These are phyloP conservation scores for Leptographium wingfieldii DNA, from an alignment of 2,329 filamentous ascomycete genomes.

Conservation along the genomic window DNA sequence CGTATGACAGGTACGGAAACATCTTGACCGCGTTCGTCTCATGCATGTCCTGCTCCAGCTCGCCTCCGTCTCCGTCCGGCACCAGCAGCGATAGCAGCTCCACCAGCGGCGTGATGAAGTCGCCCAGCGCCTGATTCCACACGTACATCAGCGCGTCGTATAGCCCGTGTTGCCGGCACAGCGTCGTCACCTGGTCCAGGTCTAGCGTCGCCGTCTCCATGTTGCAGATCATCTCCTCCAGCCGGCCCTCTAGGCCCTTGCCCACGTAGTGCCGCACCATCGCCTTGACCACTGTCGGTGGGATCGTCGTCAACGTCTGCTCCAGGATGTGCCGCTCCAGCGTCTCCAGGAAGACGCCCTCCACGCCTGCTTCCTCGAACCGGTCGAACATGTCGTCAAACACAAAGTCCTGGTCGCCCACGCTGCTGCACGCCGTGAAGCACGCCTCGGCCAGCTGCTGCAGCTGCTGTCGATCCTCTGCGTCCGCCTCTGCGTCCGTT, in stretches of 20 bases:
- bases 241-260: conserved; percentile 58
- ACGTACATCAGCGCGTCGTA: conserved; percentile 96
- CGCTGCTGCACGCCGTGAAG: conserved; percentile 68
- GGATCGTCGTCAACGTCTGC: conserved; percentile 58
- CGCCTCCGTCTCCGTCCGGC: conserved; percentile 41
- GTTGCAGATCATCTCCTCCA: conserved; percentile 91
- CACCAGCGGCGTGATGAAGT: conserved; percentile 83
- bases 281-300: conserved; percentile 74
- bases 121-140: conserved; percentile 81
- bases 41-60: conserved; percentile 47
- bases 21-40: conserved; percentile 72
- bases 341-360: conserved; percentile 72
- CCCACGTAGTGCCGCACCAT: conserved; percentile 71
- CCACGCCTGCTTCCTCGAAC: conserved; percentile 65
- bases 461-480: conserved; percentile 35
- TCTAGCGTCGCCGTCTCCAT: conserved; percentile 86
- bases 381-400: conserved; percentile 86
- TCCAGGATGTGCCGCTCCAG: conserved; percentile 83
- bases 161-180: conserved; percentile 84
- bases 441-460: conserved; percentile 71
- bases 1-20: conserved; percentile 89
- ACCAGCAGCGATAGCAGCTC: conserved; percentile 64
- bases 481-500: no score
- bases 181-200: conserved; percentile 77
- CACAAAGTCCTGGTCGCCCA: conserved; percentile 68